Conservation (phyloP, 2,329 filamentous ascomycete species). For the Nemania serpens region DNA sequence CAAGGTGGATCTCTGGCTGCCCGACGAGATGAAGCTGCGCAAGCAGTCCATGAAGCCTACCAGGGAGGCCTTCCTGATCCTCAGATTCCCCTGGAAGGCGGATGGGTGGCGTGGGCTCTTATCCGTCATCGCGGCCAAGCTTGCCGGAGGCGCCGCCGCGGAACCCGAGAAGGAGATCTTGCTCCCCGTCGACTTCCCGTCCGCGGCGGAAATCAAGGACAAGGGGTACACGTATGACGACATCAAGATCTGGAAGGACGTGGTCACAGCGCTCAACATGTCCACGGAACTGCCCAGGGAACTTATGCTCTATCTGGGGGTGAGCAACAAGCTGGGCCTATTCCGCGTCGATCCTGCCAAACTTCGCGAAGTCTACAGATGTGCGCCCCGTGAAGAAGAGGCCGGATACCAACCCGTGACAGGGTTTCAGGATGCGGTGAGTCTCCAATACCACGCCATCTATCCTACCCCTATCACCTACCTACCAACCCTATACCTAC, state of each 20-base stretch:
- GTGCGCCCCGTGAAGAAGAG: constrained; percentile 61
- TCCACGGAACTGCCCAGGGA: constrained; percentile 63
- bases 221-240: constrained; percentile 63
- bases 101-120: constrained; percentile 53
- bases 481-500: neutral
- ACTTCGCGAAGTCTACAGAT: constrained; percentile 62
- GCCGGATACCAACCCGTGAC: constrained; percentile 68
- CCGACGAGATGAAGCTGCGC: constrained; percentile 61
- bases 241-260: constrained; percentile 70
- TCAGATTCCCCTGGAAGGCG: constrained; percentile 68
- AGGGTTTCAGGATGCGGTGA: constrained; percentile 72
- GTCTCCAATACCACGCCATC: constrained; percentile 34
- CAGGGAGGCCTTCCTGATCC: constrained; percentile 63
- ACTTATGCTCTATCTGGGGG: constrained; percentile 67
- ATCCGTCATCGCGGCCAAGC: constrained; percentile 54
- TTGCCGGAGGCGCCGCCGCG: constrained; percentile 53
- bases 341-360: constrained; percentile 68
- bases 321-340: constrained; percentile 67
- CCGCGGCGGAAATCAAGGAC: constrained; percentile 58
- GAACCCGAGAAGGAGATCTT: constrained; percentile 67
- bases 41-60: constrained; percentile 55
- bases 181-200: constrained; percentile 67
- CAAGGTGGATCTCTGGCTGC: constrained; percentile 69
- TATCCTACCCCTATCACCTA: too few relatives aligned
- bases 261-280: constrained; percentile 60